These are phyloP conservation scores for Trifolium pratense DNA, from an alignment of 306 rosid genomes.

Conservation along the genomic window DNA sequence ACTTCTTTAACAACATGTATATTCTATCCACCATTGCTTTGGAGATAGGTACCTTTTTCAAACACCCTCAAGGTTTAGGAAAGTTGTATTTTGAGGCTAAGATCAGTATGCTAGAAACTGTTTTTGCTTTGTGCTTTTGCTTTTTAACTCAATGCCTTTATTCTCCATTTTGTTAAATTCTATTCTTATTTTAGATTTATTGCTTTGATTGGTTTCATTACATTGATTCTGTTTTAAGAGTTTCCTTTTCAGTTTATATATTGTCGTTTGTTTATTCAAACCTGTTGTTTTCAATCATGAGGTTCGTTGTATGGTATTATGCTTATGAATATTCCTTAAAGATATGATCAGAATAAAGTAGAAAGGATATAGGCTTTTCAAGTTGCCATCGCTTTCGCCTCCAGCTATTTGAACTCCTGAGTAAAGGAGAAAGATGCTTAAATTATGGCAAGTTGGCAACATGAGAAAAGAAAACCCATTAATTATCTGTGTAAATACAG, in stretches of 20 bases:
- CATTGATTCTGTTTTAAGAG: slow-evolving; percentile 39
- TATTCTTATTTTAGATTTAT: slow-evolving; percentile 39
- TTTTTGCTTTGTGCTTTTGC: slow-evolving; percentile 41
- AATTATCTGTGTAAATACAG: neutral
- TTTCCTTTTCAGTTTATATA: slow-evolving; percentile 25
- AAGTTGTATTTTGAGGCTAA: slow-evolving; percentile 70
- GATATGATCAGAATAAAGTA: slow-evolving; percentile 25
- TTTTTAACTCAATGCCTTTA: slow-evolving; percentile 42
- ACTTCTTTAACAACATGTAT: slow-evolving; percentile 68
- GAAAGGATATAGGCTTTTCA: neutral
- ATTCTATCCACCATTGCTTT: slow-evolving; percentile 66
- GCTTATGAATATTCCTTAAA: slow-evolving; percentile 42
- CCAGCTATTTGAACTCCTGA: slow-evolving; percentile 13
- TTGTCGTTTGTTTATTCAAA: neutral
- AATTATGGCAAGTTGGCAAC: slow-evolving; percentile 16
- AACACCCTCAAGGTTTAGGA: slow-evolving; percentile 57
- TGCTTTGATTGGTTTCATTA: slow-evolving; percentile 35
- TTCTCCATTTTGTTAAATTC: slow-evolving; percentile 47
- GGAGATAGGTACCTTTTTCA: slow-evolving; percentile 58
- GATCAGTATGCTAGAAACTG: slow-evolving; percentile 43
- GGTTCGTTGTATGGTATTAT: slow-evolving; percentile 27
- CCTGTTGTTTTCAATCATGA: neutral
- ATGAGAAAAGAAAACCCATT: neutral
- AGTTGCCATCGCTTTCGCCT: neutral
- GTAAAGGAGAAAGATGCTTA: slow-evolving; percentile 21